Percentiles rank a stretch among this genome's conserved stretches.
phyloP scores from a whole-genome alignment of 495 filamentous ascomycete genomes.

The Apiosordaria backusii region DNA sequence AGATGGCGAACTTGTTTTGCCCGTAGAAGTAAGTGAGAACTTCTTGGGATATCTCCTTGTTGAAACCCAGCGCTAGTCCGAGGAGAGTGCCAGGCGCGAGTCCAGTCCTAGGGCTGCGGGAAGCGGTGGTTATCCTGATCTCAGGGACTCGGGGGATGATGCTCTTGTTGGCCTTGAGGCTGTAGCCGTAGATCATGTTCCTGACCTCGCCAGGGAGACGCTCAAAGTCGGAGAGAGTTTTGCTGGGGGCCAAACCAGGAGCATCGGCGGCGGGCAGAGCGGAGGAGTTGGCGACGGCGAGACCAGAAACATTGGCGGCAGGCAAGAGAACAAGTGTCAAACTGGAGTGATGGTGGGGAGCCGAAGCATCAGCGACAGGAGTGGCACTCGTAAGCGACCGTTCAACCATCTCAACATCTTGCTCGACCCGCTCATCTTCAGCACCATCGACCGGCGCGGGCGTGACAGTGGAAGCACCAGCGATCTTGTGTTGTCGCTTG shows the following conservation, averaged over 20 bases:
- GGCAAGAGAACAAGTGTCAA: too few species aligned
- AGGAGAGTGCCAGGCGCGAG: neutral
- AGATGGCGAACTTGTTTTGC: neutral
- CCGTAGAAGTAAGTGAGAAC: neutral
- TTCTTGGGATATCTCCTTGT: neutral
- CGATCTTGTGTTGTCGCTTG: neutral
- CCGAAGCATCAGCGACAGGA: too few species aligned
- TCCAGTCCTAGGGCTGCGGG: neutral
- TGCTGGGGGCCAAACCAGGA: neutral
- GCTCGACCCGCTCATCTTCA: neutral
- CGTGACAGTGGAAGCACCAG: too few species aligned
- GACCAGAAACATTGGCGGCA: too few species aligned
- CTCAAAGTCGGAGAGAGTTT: neutral
- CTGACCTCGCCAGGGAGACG: neutral
- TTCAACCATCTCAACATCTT: neutral
- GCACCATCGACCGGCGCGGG: neutral
- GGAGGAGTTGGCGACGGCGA: too few species aligned
- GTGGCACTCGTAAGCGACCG: too few species aligned
- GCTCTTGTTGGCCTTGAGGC: neutral
- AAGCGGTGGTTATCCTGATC: neutral
- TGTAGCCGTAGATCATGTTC: neutral
- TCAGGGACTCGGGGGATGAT: neutral
- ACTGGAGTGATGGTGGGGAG: too few species aligned
- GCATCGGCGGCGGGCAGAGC: too few species aligned
- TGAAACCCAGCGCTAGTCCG: neutral